Evolutionary conservation across 805 yeast species (phyloP), one percentile per base, ranked within the genome.

Genomic region (Metschnikowia continentalis): DNA sequence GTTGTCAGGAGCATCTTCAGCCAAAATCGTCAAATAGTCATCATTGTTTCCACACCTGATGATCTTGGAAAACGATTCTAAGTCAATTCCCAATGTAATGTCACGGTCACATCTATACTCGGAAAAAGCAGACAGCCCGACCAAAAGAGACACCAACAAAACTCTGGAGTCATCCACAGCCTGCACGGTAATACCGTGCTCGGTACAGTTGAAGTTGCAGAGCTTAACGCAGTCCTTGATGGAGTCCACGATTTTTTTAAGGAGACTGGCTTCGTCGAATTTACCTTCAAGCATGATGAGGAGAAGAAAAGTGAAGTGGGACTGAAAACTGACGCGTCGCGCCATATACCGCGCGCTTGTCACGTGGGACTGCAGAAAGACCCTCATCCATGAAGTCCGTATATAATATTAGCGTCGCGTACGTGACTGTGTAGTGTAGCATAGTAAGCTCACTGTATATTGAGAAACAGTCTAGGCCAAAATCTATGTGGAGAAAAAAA

Each of bases 91-190:
- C 58, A 94, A 79, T 6, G 96, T 90, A 61, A 91, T 78, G 59
- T 88, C 90, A 66, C 94, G 84, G 74, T 94, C 99, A 73, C 98
- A 91, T 78, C 99, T 86, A 77, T 88, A 94, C 60, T 87, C 92
- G 54, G 82, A 78, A 75, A 94, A 94, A 11, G 96, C 91, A 54
- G 88, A 91, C 56, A 84, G 82, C 52, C 95, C 96, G 59, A 94
- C 86, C 61, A 88, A 81, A 56, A 94, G 76, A 19, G 96, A 87
- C 38, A 92, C 96, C 57, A 94, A 79, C 56, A 91, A 80, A 52
- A 94, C 97, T 78, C 97, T 89, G 26, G 99, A 90, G 67, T 90
- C 95, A 72, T 94, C 99, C 60, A 94, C 94, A 26, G 99, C 98
- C 76, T 94, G 98, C 20, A 95, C 92, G 10, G 95, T 86, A 63